phyloP scores from a whole-genome alignment of 768 basidiomycete genomes.

The Leucosporidium creatinivorum region DNA sequence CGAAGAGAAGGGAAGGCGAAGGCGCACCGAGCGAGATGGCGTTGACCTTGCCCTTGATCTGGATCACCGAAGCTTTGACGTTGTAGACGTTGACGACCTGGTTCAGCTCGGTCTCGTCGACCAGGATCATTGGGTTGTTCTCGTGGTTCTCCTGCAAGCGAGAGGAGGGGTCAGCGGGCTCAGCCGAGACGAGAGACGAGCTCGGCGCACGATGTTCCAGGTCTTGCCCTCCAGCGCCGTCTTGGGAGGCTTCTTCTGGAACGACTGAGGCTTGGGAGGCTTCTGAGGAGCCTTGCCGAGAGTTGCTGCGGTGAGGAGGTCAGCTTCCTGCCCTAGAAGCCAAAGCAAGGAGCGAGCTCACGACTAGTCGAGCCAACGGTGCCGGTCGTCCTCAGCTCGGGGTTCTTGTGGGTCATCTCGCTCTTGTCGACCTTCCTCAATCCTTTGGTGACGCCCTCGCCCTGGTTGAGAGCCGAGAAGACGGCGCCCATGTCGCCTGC shows the following conservation, averaged over 20 bases:
- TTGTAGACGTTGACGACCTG: slow-evolving; percentile 83
- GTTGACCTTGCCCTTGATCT: slow-evolving; percentile 89
- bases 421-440: slow-evolving; percentile 90
- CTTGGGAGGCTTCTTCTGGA: slow-evolving; percentile 88
- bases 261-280: slow-evolving; percentile 73
- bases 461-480: slow-evolving; percentile 83
- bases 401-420: slow-evolving; percentile 99
- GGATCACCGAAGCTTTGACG: slow-evolving; percentile 75
- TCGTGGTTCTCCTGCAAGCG: slow-evolving; percentile 77
- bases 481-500: slow-evolving; percentile 55
- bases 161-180: neutral
- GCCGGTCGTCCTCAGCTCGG: slow-evolving; percentile 58
- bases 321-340: neutral
- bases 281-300: slow-evolving; percentile 19
- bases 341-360: neutral
- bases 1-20: neutral
- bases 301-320: neutral
- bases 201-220: slow-evolving; percentile 70
- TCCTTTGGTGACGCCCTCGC: slow-evolving; percentile 80
- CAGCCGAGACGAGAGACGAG: slow-evolving; percentile 5
- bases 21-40: slow-evolving; percentile 76
- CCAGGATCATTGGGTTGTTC: slow-evolving; percentile 59
- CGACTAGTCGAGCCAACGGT: slow-evolving; percentile 50
- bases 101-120: slow-evolving; percentile 67
- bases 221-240: slow-evolving; percentile 84